Conservation (phyloP, 2,329 filamentous ascomycete species). For the Escovopsis sp. region DNA sequence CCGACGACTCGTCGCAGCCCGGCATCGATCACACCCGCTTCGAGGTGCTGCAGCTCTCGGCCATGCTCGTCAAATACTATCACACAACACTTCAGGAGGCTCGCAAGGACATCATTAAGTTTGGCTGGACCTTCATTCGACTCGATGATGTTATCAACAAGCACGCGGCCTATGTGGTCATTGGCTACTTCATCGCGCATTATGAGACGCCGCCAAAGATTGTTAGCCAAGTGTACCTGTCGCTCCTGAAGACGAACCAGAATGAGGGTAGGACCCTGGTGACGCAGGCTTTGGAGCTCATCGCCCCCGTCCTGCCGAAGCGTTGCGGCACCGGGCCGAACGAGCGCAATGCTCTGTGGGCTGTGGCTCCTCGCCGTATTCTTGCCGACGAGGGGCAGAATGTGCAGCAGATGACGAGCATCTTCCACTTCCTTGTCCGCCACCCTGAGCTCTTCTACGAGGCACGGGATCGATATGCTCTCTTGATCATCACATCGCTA, state of each 20-base stretch:
- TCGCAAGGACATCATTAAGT: constrained; percentile 96
- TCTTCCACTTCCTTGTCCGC: constrained; percentile 90
- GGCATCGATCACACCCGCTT: constrained; percentile 93
- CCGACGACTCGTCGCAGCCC: constrained; percentile 69
- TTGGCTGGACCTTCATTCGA: constrained; percentile 95
- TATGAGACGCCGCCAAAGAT: constrained; percentile 97
- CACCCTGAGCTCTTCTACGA: constrained; percentile 93
- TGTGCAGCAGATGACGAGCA: constrained; percentile 87
- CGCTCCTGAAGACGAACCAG: constrained; percentile 80
- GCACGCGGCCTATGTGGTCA: constrained; percentile 91
- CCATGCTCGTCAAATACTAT: constrained; percentile 91
- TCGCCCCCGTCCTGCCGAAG: constrained; percentile 87
- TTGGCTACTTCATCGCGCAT: constrained; percentile 93
- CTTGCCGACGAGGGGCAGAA: constrained; percentile 90
- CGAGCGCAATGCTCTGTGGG: constrained; percentile 73
- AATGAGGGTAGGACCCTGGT: constrained; percentile 87
- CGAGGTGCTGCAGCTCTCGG: constrained; percentile 88
- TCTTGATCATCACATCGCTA: constrained; percentile 76
- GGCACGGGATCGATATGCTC: constrained; percentile 77
- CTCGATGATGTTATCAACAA: constrained; percentile 99
- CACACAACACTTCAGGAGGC: constrained; percentile 75
- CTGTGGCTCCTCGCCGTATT: constrained; percentile 77
- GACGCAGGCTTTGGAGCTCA: constrained; percentile 83
- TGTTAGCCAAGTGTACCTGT: constrained; percentile 86
- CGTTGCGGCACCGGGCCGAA: constrained; percentile 53